phyloP scores from a whole-genome alignment of 495 filamentous ascomycete genomes.

The Xylaria flabelliformis region DNA sequence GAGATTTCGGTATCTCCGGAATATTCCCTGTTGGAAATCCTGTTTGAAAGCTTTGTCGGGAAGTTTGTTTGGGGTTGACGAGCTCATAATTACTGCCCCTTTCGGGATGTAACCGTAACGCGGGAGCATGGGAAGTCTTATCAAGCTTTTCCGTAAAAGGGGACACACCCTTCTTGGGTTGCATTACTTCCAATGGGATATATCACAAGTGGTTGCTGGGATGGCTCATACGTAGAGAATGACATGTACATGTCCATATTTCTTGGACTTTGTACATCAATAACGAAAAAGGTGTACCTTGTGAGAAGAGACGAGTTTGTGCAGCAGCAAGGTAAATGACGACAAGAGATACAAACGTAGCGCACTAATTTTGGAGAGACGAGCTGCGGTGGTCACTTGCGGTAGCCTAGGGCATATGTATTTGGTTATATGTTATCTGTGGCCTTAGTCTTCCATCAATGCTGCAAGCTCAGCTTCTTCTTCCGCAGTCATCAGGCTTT shows the following conservation, averaged over 20 bases:
- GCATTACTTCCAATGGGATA: neutral
- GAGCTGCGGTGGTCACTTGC: neutral
- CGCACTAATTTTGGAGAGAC: neutral
- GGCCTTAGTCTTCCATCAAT: conserved; percentile 69
- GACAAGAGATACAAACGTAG: neutral
- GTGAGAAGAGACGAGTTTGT: neutral
- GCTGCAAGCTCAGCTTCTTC: conserved; percentile 88
- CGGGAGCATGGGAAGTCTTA: neutral
- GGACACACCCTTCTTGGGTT: neutral
- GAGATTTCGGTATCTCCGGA: too few relatives aligned
- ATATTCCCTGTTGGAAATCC: too few relatives aligned
- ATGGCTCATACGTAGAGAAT: neutral
- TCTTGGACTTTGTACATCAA: neutral
- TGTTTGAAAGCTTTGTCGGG: too few relatives aligned
- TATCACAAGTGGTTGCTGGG: neutral
- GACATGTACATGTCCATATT: neutral
- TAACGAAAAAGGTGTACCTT: neutral
- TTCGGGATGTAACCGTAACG: neutral
- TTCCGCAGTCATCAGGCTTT: conserved; percentile 70
- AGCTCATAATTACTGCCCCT: too few relatives aligned
- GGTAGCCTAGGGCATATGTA: neutral
- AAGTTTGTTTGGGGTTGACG: too few relatives aligned
- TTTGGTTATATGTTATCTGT: neutral
- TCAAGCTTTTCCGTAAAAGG: neutral
- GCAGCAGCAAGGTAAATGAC: neutral